A percentile compares a stretch with the other conserved stretches of the same genome.
Evolutionary conservation across 257 asterid species (phyloP).

Genomic region (Solanum paucissectum): DNA sequence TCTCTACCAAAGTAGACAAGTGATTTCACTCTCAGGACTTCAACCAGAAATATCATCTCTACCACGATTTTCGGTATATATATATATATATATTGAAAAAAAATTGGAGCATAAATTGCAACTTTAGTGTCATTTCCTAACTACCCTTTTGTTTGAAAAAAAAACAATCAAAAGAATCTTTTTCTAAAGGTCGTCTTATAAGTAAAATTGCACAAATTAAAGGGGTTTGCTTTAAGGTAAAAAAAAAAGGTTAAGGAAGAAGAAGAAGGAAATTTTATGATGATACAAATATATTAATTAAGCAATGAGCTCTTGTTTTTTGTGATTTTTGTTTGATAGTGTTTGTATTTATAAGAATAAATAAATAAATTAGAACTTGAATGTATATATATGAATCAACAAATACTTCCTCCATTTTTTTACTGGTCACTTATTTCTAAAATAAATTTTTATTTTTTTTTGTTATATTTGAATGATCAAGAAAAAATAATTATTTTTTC

Average conservation of each 20-base stretch:
- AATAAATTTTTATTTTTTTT: no score
- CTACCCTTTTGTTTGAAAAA: not conserved
- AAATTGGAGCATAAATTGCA: not conserved
- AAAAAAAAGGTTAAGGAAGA: fast-evolving
- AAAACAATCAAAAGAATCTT: not conserved
- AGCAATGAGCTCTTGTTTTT: not conserved
- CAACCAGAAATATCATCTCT: not conserved
- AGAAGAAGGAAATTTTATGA: not conserved
- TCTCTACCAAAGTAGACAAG: not conserved
- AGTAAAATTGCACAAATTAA: not conserved
- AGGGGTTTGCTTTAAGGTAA: not conserved
- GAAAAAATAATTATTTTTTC: no score
- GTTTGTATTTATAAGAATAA: not conserved
- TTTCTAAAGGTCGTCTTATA: not conserved
- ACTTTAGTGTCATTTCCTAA: not conserved
- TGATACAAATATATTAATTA: not conserved
- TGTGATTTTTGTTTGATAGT: not conserved
- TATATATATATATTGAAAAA: not conserved
- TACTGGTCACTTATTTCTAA: no score
- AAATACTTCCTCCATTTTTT: not conserved
- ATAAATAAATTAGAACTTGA: not conserved
- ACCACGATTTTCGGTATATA: no score
- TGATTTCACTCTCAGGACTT: not conserved
- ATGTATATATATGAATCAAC: not conserved
- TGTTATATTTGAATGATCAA: not conserved